Base-by-base conservation (phyloP, 202 grass and related monocot species). In the Setaria viridis region DNA sequence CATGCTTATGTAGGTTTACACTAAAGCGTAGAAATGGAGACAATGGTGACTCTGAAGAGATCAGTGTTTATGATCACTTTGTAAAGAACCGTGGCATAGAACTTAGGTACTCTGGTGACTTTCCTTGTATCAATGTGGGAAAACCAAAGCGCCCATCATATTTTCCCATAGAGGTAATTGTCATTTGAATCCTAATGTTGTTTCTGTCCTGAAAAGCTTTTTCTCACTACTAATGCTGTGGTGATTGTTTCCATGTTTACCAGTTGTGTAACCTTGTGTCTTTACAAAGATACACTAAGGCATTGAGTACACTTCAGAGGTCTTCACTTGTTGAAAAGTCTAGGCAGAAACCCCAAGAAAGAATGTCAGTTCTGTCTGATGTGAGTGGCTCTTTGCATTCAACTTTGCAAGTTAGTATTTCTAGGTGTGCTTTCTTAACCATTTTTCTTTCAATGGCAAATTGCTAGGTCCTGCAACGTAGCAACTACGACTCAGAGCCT, bases 71-170 rank as follows among this genome's bases (percentile, higher is more conserved):
- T 66, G 87, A 98, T 9, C 93, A 98, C 76, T 98, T 95, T 21
- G 74, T 85, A 7, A 98, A 81, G 34, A 83, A 91, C 34, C 86
- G 90, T 33, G 87, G 81, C 11, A 93, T 91, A 48, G 87, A 91
- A 0, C 41, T 96, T n/a, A 74, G 66, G 17, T 95, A 92, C 33
- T 93, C 91, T 87, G 93, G 77, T 78, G 70, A 88, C 32, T 74
- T 63, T 21, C 94, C 94, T 0, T 96, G 94, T 80, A 87, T 98
- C 11, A 98, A 98, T 86, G 95, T 95, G 80, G 95, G 95, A 47
- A 98, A 95, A 49, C 95, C 91, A 0, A 98, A 93, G 60, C 80
- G 95, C 0, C 95, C 95, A 1, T 92, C 93, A 0, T 98, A 93
- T 80, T 86, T 95, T 2, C 95, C 95, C 0, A 70, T 98, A 2